Percentiles rank a stretch among this genome's conserved stretches.
Evolutionary conservation across 2,329 filamentous ascomycete genomes (phyloP).

Genomic region (Fusarium graminum): DNA sequence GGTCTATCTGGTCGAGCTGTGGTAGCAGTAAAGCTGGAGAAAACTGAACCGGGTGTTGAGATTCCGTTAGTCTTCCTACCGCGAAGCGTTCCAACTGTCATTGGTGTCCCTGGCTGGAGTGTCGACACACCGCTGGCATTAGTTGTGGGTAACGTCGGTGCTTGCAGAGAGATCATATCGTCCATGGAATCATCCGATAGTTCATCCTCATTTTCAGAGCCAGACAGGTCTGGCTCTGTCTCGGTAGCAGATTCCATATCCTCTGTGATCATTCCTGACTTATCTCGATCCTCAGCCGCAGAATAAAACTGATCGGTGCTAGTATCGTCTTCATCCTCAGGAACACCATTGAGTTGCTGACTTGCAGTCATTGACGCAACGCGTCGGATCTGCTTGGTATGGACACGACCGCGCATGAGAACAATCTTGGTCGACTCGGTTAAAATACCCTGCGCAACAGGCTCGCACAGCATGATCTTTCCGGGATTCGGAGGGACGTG

Average conservation of each 20-base stretch:
- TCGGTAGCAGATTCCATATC: conserved; percentile 71
- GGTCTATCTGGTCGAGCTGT: conserved; percentile 81
- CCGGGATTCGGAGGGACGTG: conserved; percentile 87
- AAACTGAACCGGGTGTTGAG: conserved; percentile 87
- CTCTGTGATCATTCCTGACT: conserved; percentile 69
- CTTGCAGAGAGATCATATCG: conserved; percentile 90
- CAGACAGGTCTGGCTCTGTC: conserved; percentile 73
- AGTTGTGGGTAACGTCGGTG: conserved; percentile 81
- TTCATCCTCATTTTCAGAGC: conserved; percentile 75
- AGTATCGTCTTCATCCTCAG: conserved; percentile 80
- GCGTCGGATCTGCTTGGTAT: conserved; percentile 65
- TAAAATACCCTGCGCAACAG: conserved; percentile 88
- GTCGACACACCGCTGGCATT: conserved; percentile 84
- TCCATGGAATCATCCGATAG: conserved; percentile 92
- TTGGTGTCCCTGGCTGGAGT: conserved; percentile 83
- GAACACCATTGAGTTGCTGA: conserved; percentile 66
- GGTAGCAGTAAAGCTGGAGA: conserved; percentile 87
- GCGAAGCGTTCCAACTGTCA: conserved; percentile 72
- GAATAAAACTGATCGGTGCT: conserved; percentile 94
- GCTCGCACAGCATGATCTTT: conserved; percentile 92
- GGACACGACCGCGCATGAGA: conserved; percentile 73
- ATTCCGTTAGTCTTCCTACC: conserved; percentile 77
- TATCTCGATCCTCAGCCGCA: conserved; percentile 83
- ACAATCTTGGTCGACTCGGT: conserved; percentile 85
- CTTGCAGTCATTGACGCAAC: conserved; percentile 60